Evolutionary conservation across 768 basidiomycete species (phyloP).

Genomic region (Russula sp.): DNA sequence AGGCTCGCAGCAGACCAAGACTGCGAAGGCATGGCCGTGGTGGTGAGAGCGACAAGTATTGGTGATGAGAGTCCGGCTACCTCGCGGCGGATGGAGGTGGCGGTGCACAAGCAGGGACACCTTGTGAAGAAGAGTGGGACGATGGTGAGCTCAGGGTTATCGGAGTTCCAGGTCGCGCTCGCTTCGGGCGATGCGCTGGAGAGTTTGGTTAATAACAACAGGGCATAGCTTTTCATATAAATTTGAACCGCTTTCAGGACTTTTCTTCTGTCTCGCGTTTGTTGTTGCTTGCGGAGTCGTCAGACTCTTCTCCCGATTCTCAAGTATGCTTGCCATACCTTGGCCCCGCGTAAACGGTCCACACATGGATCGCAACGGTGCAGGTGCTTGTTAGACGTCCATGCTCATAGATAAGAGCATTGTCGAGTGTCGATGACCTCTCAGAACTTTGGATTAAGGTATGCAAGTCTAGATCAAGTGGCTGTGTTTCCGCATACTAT

Average conservation of each 20-base stretch:
- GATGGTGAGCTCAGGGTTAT: conserved; percentile 56
- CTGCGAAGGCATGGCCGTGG: conserved; percentile 4
- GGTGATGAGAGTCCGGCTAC: conserved; percentile 43
- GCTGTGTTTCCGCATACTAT: too few relatives aligned
- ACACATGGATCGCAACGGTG: too few relatives aligned
- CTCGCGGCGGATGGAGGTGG: conserved; percentile 79
- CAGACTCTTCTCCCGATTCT: not conserved
- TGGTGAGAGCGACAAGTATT: conserved; percentile 3
- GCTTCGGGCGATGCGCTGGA: conserved; percentile 53
- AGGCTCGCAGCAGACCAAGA: not conserved
- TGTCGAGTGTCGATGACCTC: too few relatives aligned
- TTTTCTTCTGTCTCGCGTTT: too few relatives aligned
- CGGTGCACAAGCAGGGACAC: conserved; percentile 77
- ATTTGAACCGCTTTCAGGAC: not conserved
- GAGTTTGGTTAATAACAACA: conserved; percentile 37
- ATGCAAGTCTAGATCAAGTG: too few relatives aligned
- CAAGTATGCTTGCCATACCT: not conserved
- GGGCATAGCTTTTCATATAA: not conserved
- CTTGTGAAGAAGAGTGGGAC: conserved; percentile 72
- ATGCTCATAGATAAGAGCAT: too few relatives aligned
- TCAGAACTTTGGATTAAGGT: too few relatives aligned
- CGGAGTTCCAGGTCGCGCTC: conserved; percentile 64
- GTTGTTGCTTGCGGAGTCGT: too few relatives aligned
- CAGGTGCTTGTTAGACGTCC: not conserved
- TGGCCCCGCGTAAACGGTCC: too few relatives aligned